A percentile compares a stretch with the other conserved stretches of the same genome.
Evolutionary conservation across 2,329 filamentous ascomycete species (phyloP).

Genomic region (Xylaria arbuscula): DNA sequence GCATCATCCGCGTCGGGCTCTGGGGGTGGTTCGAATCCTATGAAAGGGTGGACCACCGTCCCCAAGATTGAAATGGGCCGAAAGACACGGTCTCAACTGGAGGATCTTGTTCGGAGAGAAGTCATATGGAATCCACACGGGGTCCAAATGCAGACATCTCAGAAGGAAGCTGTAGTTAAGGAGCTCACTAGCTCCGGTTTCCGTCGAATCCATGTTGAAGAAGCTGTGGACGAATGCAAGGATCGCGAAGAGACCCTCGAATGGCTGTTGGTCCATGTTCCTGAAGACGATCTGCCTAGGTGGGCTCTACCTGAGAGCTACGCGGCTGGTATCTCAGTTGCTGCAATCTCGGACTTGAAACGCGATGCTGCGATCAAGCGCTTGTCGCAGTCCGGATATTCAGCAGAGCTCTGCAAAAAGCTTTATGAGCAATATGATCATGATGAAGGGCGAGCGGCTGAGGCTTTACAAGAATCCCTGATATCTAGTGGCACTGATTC

Average conservation of each 20-base stretch:
- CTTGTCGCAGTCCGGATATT: conserved; percentile 84
- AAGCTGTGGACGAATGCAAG: conserved; percentile 88
- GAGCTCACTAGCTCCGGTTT: conserved; percentile 86
- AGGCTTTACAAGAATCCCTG: conserved; percentile 79
- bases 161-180: conserved; percentile 71
- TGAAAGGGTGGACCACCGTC: conserved; percentile 83
- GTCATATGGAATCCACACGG: conserved; percentile 89
- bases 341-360: conserved; percentile 77
- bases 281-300: conserved; percentile 92
- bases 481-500: conserved; percentile 58
- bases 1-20: conserved; percentile 51
- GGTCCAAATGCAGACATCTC: conserved; percentile 69
- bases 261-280: conserved; percentile 96
- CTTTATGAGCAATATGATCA: conserved; percentile 75
- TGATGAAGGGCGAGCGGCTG: conserved; percentile 81
- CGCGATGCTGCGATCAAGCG: conserved; percentile 85
- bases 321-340: conserved; percentile 87
- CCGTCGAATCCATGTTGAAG: conserved; percentile 86
- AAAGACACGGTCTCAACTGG: conserved; percentile 80
- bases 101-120: conserved; percentile 79
- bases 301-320: conserved; percentile 96
- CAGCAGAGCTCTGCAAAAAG: conserved; percentile 82
- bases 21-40: conserved; percentile 56
- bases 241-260: conserved; percentile 92
- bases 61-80: conserved; percentile 95